Evolutionary conservation across 2,329 filamentous ascomycete species (phyloP), one percentile per base, ranked within the genome.

Genomic region (Emmonsiellopsis sp.): DNA sequence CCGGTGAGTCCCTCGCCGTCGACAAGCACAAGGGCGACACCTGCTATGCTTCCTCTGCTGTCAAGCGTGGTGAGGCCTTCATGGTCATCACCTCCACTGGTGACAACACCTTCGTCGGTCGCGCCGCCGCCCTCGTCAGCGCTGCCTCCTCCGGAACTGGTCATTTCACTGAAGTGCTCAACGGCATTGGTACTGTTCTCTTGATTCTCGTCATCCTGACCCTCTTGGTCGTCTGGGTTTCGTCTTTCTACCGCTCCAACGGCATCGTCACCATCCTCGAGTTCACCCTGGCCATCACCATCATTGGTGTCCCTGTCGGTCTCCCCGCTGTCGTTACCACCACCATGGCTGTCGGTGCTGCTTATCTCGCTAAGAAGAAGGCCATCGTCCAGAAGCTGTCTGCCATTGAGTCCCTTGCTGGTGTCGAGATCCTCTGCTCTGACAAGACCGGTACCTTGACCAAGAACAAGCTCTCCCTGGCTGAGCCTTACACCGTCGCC

Each of bases 401-500:
- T 35, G 89, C 89, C 60, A 95, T 95, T 58, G 89, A 95, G 78
- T 94, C 89, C 30, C 80, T 95, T 59, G 89, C 89, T 67, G 89
- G 89, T 78, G 90, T 94, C 58, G 87, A 95, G 74, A 93, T 95
- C 71, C 86, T 95, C 54, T 94, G 89, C 79, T 92, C 89, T 51
- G 89, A 94, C 81, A 94, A 94, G 82, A 94, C 89, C 32, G 89
- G 89, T 76, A 95, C 89, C 55, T 75, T 95, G 68, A 95, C 89
- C 68, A 93, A 92, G 80, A 95, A 95, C 80, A 94, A 93, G 79
- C 82, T 95, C 20, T 92, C 89, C 59, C 79, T 95, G 46, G 79
- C 87, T 51, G 89, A 94, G 69, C 89, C 89, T 54, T 95, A 85
- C 77, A 88, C 84, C 40, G 86, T 93, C 57, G 78, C 81, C 57